Conservation (phyloP, 23 red algal species). For the Gracilaria domingensis region DNA sequence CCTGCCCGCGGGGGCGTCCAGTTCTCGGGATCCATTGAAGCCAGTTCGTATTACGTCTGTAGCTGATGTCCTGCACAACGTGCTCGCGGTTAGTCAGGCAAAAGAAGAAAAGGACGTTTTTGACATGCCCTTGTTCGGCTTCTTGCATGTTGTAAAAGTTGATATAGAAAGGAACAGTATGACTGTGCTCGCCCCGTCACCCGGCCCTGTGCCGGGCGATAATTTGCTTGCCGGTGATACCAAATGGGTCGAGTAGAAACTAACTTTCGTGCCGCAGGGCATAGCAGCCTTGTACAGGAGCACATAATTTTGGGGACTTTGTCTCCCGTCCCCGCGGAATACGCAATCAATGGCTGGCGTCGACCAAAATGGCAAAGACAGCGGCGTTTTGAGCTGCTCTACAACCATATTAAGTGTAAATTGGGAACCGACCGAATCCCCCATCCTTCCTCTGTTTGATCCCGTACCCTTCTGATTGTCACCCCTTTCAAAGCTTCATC, state of each 20-base stretch:
- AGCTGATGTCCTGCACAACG: slow-evolving; percentile 70
- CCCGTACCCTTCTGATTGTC: no score
- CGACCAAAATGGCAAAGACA: not conserved
- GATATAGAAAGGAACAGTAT: slow-evolving; percentile 73
- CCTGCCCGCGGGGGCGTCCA: slow-evolving; percentile 70
- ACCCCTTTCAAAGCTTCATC: no score
- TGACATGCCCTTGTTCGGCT: slow-evolving; percentile 69
- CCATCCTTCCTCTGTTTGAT: no score
- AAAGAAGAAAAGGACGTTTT: slow-evolving; percentile 61
- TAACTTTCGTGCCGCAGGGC: not conserved
- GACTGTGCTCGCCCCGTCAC: slow-evolving; percentile 82
- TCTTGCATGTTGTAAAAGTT: slow-evolving; percentile 87
- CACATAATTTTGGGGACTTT: not conserved
- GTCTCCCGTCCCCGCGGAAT: not conserved
- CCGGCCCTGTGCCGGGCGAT: slow-evolving; percentile 64
- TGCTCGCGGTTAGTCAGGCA: slow-evolving; percentile 92
- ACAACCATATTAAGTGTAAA: no score
- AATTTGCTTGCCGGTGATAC: slow-evolving; percentile 77
- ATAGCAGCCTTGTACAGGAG: not conserved
- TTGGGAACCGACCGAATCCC: no score
- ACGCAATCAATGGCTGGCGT: not conserved
- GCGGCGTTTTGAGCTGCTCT: not conserved
- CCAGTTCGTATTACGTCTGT: slow-evolving; percentile 37
- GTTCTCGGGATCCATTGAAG: slow-evolving; percentile 77
- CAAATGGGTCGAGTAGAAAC: slow-evolving; percentile 85